Evolutionary conservation across 2,329 filamentous ascomycete species (phyloP).

Genomic region (Neophaeococcomyces aloes): DNA sequence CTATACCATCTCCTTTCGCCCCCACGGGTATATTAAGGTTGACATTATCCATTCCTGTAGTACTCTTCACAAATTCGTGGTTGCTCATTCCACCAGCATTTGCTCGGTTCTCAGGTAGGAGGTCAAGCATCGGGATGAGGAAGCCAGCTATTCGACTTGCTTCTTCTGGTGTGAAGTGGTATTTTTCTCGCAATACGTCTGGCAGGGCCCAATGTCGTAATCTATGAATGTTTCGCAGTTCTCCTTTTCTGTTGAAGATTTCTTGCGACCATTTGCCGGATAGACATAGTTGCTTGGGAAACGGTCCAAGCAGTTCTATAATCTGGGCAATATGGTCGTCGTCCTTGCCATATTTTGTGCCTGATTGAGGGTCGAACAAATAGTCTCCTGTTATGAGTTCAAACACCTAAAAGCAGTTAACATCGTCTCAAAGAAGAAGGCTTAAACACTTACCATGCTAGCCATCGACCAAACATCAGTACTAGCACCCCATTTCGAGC

Average conservation of each 20-base stretch:
- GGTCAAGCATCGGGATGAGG: conserved; percentile 78
- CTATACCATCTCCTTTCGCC: conserved; percentile 79
- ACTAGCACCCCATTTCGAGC: conserved; percentile 97
- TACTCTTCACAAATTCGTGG: conserved; percentile 71
- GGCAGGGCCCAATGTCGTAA: conserved; percentile 91
- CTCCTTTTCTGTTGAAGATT: conserved; percentile 96
- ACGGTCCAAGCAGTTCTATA: conserved; percentile 87
- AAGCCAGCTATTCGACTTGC: conserved; percentile 70
- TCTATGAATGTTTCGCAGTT: conserved; percentile 92
- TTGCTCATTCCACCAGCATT: conserved; percentile 94
- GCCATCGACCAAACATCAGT: conserved; percentile 99
- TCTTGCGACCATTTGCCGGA: conserved; percentile 96
- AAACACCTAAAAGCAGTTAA: conserved; percentile 56
- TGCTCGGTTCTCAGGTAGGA: conserved; percentile 76
- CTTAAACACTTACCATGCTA: conserved; percentile 63
- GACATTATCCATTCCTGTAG: conserved; percentile 75
- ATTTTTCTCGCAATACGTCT: conserved; percentile 90
- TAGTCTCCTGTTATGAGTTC: conserved; percentile 98
- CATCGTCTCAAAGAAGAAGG: background rate
- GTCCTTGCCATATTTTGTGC: conserved; percentile 98
- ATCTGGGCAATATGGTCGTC: conserved; percentile 99
- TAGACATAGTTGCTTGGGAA: conserved; percentile 83
- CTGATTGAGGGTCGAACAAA: conserved; percentile 94
- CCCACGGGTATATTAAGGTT: conserved; percentile 68
- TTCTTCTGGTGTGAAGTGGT: conserved; percentile 82